Percentiles rank a stretch among this genome's conserved stretches.
Conservation (phyloP, 768 basidiomycete species). For the Tricholoma sp. region DNA sequence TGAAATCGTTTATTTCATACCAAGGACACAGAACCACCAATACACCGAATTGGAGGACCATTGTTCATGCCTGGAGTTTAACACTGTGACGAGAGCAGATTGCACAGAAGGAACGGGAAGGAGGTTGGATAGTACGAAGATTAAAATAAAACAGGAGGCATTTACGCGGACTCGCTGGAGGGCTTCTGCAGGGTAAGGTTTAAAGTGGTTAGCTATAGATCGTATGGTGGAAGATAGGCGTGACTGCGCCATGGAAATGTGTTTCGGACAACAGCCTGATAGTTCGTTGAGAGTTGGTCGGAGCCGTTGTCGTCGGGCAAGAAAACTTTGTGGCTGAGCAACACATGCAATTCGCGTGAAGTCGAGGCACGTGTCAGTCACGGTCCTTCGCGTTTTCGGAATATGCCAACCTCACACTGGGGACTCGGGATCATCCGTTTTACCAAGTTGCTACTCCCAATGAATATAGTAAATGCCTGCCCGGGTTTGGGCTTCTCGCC, state of each 20-base stretch:
- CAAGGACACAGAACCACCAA: conserved; percentile 34
- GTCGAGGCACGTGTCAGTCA: no score
- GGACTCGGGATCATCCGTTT: no score
- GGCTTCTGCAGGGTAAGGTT: conserved; percentile 41
- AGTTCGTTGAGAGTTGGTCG: no score
- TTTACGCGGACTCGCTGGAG: conserved; percentile 38
- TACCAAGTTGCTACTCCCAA: no score
- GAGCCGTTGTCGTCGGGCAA: no score
- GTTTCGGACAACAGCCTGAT: no score
- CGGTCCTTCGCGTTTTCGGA: no score
- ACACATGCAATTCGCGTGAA: no score
- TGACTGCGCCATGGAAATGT: neutral
- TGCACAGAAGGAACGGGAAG: conserved; percentile 37
- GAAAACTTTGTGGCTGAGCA: no score
- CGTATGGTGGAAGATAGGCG: neutral
- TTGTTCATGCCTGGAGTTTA: conserved; percentile 17
- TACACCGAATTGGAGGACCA: conserved; percentile 34
- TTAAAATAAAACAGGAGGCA: conserved; percentile 28
- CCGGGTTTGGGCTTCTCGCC: no score
- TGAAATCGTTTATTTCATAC: conserved; percentile 19
- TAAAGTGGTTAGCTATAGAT: conserved; percentile 28
- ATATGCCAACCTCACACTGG: no score
- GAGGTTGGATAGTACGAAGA: conserved; percentile 31
- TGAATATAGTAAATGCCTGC: no score
- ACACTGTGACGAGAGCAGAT: conserved; percentile 25